phyloP scores from a whole-genome alignment of 2,329 filamentous ascomycete species.

The Microthyrium microscopicum region DNA sequence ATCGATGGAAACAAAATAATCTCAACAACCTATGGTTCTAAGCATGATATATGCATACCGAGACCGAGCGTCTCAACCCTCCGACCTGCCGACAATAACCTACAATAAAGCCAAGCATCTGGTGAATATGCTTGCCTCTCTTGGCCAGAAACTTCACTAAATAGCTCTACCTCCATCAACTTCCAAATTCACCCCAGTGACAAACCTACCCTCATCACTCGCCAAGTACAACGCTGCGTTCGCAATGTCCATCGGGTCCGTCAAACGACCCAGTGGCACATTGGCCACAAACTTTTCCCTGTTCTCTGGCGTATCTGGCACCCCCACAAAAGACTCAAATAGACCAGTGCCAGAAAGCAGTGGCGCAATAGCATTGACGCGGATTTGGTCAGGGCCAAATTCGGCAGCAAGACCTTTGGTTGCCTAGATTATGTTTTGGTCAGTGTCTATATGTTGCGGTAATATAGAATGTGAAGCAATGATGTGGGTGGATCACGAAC shows the following conservation, averaged over 20 bases:
- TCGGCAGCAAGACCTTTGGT: conserved; percentile 55
- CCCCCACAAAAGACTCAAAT: conserved; percentile 40
- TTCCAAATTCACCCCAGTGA: conserved; percentile 36
- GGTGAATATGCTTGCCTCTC: no score
- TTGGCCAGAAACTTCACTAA: no score
- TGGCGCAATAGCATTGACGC: conserved; percentile 56
- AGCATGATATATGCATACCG: no score
- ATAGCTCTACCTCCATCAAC: conserved; percentile 24
- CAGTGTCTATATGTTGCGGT: not conserved
- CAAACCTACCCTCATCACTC: conserved; percentile 41
- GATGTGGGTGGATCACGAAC: conserved; percentile 22
- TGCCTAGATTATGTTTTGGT: conserved; percentile 25
- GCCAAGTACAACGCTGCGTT: conserved; percentile 40
- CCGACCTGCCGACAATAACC: no score
- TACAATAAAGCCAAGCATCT: no score
- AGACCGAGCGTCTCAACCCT: no score
- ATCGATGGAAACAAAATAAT: no score
- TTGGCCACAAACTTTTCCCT: conserved; percentile 35
- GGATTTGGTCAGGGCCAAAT: conserved; percentile 54
- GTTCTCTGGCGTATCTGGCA: conserved; percentile 43
- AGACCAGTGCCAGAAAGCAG: conserved; percentile 51
- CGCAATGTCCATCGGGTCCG: conserved; percentile 42
- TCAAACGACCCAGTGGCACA: conserved; percentile 43
- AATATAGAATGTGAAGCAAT: conserved; percentile 7
- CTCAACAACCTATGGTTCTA: no score